Conservation (phyloP, 805 yeast species). For the Saitoella complicata region DNA sequence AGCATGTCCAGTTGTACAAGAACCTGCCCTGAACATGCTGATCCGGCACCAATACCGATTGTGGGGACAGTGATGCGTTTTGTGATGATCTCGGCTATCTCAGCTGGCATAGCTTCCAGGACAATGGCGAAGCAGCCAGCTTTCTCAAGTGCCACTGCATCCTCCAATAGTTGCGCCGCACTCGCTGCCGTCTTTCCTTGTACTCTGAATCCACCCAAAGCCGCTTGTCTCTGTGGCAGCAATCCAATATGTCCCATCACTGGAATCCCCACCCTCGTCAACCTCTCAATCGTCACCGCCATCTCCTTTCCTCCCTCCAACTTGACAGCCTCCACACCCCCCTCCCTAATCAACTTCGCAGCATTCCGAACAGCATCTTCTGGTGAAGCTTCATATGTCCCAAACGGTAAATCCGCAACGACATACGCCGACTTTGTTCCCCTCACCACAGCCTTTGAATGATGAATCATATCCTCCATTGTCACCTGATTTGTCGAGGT, state of each 20-base stretch:
- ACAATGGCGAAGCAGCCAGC: constrained; percentile 67
- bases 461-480: constrained; percentile 61
- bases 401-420: constrained; percentile 81
- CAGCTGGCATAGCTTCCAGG: constrained; percentile 73
- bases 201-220: constrained; percentile 73
- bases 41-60: constrained; percentile 94
- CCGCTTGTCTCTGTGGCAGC: constrained; percentile 72
- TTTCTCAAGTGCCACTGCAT: constrained; percentile 51
- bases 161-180: constrained; percentile 43
- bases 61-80: constrained; percentile 50
- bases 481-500: constrained; percentile 48
- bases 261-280: constrained; percentile 66
- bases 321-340: constrained; percentile 59
- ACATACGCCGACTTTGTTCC: constrained; percentile 54
- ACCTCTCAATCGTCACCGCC: constrained; percentile 34
- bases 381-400: constrained; percentile 53
- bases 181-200: constrained; percentile 48
- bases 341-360: constrained; percentile 34
- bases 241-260: constrained; percentile 85
- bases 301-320: constrained; percentile 65
- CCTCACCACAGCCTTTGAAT: constrained; percentile 58
- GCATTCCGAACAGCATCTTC: constrained; percentile 49
- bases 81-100: constrained; percentile 51
- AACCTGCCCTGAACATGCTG: constrained; percentile 71
- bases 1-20: constrained; percentile 72